Percentiles rank a stretch among this genome's conserved stretches.
Conservation (phyloP, 1,284 basidiomycete species). For the Cutaneotrichosporon cavernicola region DNA sequence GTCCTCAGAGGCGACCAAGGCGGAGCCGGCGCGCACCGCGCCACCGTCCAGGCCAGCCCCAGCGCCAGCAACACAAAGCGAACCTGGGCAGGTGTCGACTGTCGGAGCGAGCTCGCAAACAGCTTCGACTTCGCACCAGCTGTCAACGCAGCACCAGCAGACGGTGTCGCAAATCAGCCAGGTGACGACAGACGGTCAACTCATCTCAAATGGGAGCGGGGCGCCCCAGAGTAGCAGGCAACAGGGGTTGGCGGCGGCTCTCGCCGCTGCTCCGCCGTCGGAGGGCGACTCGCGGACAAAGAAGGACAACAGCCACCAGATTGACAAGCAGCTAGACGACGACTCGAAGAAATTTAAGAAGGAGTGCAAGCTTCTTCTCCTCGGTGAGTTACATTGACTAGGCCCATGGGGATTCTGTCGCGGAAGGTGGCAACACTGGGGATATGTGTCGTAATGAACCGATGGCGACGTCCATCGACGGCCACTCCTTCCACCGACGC, state of each 20-base stretch:
- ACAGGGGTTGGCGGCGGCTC: constrained; percentile 42
- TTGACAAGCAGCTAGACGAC: constrained; percentile 60
- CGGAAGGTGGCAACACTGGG: not conserved
- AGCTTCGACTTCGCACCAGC: constrained; percentile 19
- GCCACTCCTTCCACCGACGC: too few species aligned
- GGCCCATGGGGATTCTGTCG: not conserved
- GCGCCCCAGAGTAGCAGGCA: not conserved
- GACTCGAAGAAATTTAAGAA: constrained; percentile 67
- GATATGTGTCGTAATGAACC: not conserved
- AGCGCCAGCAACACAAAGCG: constrained; percentile 8
- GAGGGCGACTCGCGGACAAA: constrained; percentile 22
- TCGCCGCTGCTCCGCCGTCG: constrained; percentile 33
- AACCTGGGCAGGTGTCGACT: constrained; percentile 13
- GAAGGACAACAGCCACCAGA: constrained; percentile 63
- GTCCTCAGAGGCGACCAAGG: constrained; percentile 34
- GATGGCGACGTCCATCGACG: too few species aligned
- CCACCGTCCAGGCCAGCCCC: constrained; percentile 6
- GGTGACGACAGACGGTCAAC: constrained; percentile 1
- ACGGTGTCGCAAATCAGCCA: not conserved
- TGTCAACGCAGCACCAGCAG: constrained; percentile 13
- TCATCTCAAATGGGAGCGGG: constrained; percentile 16
- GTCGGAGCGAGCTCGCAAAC: constrained; percentile 13
- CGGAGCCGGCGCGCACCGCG: constrained; percentile 26
- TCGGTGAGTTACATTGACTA: constrained; percentile 62
- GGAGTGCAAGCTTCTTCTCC: constrained; percentile 90